Conservation (phyloP, 148 eudicot species). For the Beta vulgaris region DNA sequence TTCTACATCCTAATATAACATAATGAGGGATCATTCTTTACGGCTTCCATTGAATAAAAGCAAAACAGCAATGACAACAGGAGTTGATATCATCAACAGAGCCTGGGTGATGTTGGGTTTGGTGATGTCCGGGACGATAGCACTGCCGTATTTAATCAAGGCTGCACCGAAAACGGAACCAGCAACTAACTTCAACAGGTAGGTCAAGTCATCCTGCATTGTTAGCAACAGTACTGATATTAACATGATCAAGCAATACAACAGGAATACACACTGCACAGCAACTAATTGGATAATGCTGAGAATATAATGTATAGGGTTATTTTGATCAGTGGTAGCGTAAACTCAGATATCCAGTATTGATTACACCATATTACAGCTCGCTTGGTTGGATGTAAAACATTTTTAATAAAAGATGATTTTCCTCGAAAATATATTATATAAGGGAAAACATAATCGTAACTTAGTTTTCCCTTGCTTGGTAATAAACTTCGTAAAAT, state of each 20-base stretch:
- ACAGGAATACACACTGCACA: not conserved
- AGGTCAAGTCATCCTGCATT: slow-evolving; percentile 46
- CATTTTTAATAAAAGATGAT: too few relatives aligned
- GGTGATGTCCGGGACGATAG: slow-evolving; percentile 50
- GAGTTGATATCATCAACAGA: slow-evolving; percentile 42
- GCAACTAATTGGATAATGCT: not conserved
- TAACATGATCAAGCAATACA: not conserved
- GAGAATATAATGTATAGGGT: not conserved
- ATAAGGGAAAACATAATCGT: too few relatives aligned
- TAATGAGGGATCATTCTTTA: slow-evolving; percentile 7
- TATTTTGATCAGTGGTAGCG: not conserved
- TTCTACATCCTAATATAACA: not conserved
- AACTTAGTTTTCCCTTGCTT: too few relatives aligned
- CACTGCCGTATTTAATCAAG: slow-evolving; percentile 57
- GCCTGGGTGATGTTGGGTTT: slow-evolving; percentile 51
- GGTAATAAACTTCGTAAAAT: too few relatives aligned
- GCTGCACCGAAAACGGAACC: slow-evolving; percentile 58
- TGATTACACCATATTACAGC: too few relatives aligned
- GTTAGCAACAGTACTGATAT: too few relatives aligned
- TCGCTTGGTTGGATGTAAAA: too few relatives aligned
- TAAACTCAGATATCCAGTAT: too few relatives aligned
- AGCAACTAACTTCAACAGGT: slow-evolving; percentile 42
- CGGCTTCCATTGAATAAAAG: slow-evolving; percentile 37
- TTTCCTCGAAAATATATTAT: too few relatives aligned
- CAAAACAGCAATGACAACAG: slow-evolving; percentile 38